Evolutionary conservation across 768 basidiomycete genomes (phyloP), one percentile per base, ranked within the genome.

Genomic region (Kwoniella sp.): DNA sequence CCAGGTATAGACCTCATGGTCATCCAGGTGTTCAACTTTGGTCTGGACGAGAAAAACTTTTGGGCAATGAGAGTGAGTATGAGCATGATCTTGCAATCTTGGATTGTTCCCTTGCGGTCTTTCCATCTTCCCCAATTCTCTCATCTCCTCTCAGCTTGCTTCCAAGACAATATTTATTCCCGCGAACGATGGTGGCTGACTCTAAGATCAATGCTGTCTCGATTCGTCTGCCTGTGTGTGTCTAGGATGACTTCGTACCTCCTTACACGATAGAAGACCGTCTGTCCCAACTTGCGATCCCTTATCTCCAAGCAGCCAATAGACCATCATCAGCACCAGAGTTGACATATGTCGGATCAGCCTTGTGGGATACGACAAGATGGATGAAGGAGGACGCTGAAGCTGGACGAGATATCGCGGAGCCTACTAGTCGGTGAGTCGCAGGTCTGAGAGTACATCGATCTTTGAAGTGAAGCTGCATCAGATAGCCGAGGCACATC

Each of bases 21-120:
- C 40, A 59, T 75, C 4, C 68, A 68, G 29, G 60, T 70, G 25
- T 72, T 72, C 62, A 64, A 75, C 26, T 75, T 70, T 58, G 73
- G 73, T 22, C 53, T 67, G 44, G 72, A 71, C 50, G 47, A 61
- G 57, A 68, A 68, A 30, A 54, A 58, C 9, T 68, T 64, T 46
- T 69, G 69, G 69, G 49, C 51, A 5, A 51, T 59, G 24, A 48
- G 63, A 19, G 63, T 65, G 53, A 60, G 64, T 60, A 3, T 7
- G 27, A 15, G 9, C 33, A 6, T 33, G 33, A 33, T 33, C 33
- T 5, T 13, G 33, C 33, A 13, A 33, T 13, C 33, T n/a, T n/a
- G n/a, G n/a, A n/a, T n/a, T n/a, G n/a, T n/a, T n/a, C n/a, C n/a
- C n/a, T n/a, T n/a, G n/a, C n/a, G n/a, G n/a, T n/a, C n/a, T n/a